phyloP scores from a whole-genome alignment of 2,329 filamentous ascomycete genomes.

The Calonectria honghensis region DNA sequence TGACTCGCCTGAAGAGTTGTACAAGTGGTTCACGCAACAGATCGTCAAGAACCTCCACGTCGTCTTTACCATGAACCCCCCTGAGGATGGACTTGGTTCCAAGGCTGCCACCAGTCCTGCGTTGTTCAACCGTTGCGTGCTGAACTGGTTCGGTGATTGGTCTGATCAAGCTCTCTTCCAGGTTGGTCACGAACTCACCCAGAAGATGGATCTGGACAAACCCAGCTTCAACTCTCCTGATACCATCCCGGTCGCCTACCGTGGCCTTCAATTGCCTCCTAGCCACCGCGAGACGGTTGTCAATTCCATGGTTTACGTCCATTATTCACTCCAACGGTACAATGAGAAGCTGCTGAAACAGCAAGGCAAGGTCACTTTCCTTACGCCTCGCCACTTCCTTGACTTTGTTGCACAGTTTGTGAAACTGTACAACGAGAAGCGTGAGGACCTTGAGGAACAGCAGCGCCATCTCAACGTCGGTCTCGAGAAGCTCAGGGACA shows the following conservation, averaged over 20 bases:
- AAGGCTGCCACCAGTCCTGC: constrained; percentile 98
- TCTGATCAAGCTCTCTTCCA: constrained; percentile 99
- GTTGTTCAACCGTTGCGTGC: constrained; percentile 98
- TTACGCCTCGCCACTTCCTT: constrained; percentile 96
- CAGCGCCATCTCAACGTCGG: constrained; percentile 98
- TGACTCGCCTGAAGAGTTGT: constrained; percentile 99
- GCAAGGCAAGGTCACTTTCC: constrained; percentile 92
- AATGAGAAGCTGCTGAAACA: constrained; percentile 92
- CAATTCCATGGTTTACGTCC: constrained; percentile 99
- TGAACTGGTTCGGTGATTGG: constrained; percentile 99
- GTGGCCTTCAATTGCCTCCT: constrained; percentile 87
- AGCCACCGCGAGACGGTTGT: constrained; percentile 94
- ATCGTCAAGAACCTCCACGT: constrained; percentile 99
- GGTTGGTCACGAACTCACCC: constrained; percentile 95
- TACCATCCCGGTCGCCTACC: constrained; percentile 93
- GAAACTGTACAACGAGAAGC: constrained; percentile 97
- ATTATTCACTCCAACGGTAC: constrained; percentile 94
- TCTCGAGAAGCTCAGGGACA: constrained; percentile 97
- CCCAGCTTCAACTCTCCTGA: constrained; percentile 90
- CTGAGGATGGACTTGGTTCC: constrained; percentile 93
- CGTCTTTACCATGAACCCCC: constrained; percentile 99
- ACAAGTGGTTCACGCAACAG: constrained; percentile 99
- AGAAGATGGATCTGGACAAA: constrained; percentile 95
- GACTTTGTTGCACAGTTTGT: constrained; percentile 99
- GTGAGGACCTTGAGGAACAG: constrained; percentile 98